phyloP scores from a whole-genome alignment of 495 filamentous ascomycete genomes.

The Collariella sp. region DNA sequence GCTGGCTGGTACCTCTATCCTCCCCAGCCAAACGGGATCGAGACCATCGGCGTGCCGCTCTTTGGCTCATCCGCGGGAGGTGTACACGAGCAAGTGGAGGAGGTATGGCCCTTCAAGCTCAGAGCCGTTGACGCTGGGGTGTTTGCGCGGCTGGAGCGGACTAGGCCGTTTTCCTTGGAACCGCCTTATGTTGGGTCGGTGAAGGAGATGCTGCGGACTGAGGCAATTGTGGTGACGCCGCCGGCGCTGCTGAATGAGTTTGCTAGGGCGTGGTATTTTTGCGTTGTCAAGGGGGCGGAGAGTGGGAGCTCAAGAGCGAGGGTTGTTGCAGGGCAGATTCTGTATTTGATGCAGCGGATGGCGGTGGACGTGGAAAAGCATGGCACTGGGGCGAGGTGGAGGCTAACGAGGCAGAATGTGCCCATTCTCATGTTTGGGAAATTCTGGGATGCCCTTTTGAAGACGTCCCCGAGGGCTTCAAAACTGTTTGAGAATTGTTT shows the following conservation, averaged over 20 bases:
- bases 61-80: neutral
- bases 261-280: constrained; percentile 1
- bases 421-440: neutral
- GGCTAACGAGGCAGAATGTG: neutral
- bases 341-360: neutral
- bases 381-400: neutral
- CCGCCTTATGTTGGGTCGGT: neutral
- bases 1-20: constrained; percentile 5
- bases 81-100: too few species aligned
- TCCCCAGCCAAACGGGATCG: neutral
- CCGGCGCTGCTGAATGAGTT: constrained; percentile 6
- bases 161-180: neutral
- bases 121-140: neutral
- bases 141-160: neutral
- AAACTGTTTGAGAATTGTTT: neutral
- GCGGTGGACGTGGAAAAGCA: neutral
- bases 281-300: neutral
- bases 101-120: neutral
- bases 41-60: neutral
- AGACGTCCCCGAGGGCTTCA: neutral
- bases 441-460: neutral
- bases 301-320: neutral
- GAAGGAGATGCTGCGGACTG: constrained; percentile 1
- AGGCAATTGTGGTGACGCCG: neutral
- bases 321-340: neutral